Conservation (phyloP, 305 asterid species). For the Caryopteris hybrid region DNA sequence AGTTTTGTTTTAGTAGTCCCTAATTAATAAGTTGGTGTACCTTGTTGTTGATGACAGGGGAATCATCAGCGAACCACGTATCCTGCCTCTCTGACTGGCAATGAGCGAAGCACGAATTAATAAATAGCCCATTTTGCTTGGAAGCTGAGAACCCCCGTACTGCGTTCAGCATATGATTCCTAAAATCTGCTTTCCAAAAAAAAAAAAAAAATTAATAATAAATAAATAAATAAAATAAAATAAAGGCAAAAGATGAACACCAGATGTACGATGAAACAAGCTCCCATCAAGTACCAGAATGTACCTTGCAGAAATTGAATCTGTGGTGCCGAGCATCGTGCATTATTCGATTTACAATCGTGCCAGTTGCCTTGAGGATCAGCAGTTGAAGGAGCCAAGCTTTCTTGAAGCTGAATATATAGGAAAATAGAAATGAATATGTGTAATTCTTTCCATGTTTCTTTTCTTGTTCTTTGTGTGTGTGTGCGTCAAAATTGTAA, state of each 20-base stretch:
- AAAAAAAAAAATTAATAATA: not conserved
- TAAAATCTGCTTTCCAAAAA: constrained; percentile 42
- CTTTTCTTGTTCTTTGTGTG: not conserved
- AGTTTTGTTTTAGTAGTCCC: no score
- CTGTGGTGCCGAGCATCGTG: constrained; percentile 51
- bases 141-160: constrained; percentile 37
- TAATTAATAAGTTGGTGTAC: constrained; percentile 26
- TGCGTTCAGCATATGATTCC: constrained; percentile 51
- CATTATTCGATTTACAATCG: constrained; percentile 48
- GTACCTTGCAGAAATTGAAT: constrained; percentile 62
- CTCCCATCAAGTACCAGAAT: not conserved
- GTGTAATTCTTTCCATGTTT: not conserved
- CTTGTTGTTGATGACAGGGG: constrained; percentile 56
- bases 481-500: not conserved
- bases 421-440: not conserved
- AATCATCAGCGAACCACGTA: constrained; percentile 67
- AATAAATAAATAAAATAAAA: no score
- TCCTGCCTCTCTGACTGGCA: constrained; percentile 90
- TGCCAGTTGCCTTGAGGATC: constrained; percentile 68
- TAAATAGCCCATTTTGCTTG: constrained; percentile 49
- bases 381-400: constrained; percentile 69
- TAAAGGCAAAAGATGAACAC: not conserved
- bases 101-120: constrained; percentile 81
- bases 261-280: not conserved
- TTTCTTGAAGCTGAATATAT: constrained; percentile 50